Conservation (phyloP, 371 early-diverging fungal genomes). For the Vittaforma corneae region DNA sequence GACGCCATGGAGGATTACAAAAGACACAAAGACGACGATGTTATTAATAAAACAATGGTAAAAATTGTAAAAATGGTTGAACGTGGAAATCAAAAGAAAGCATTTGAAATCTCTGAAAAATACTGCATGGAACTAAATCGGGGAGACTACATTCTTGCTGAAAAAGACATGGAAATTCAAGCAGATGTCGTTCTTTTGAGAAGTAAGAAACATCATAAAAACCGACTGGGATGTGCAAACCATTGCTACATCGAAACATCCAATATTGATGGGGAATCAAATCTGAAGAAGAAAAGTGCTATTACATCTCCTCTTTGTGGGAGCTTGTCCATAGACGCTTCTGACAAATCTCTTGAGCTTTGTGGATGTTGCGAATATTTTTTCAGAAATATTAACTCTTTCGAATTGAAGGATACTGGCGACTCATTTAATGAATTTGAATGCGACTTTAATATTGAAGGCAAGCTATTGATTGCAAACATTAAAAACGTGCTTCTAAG, state of each 20-base stretch:
- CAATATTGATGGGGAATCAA: conserved; percentile 86
- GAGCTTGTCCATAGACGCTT: no score
- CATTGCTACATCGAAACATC: conserved; percentile 84
- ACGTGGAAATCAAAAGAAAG: neutral
- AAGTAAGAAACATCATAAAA: conserved; percentile 40
- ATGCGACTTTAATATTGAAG: conserved; percentile 23
- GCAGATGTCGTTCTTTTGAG: conserved; percentile 62
- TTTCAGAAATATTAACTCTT: conserved; percentile 12
- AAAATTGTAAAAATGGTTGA: conserved; percentile 10
- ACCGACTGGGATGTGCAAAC: conserved; percentile 55
- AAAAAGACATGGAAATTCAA: conserved; percentile 61
- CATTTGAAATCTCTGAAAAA: neutral
- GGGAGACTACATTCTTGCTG: conserved; percentile 61
- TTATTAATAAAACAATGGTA: conserved; percentile 65
- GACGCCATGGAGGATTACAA: conserved; percentile 82
- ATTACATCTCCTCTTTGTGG: neutral
- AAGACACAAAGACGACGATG: conserved; percentile 71
- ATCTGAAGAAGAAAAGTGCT: conserved; percentile 64
- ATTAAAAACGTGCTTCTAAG: conserved; percentile 73
- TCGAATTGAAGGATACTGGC: conserved; percentile 30
- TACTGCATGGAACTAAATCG: conserved; percentile 57
- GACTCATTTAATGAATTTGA: conserved; percentile 38
- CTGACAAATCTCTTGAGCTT: no score
- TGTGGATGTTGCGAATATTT: neutral
- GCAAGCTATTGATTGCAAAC: conserved; percentile 59